Base-by-base conservation (phyloP, 495 filamentous ascomycete species). In the Aspergillus ostianus region DNA sequence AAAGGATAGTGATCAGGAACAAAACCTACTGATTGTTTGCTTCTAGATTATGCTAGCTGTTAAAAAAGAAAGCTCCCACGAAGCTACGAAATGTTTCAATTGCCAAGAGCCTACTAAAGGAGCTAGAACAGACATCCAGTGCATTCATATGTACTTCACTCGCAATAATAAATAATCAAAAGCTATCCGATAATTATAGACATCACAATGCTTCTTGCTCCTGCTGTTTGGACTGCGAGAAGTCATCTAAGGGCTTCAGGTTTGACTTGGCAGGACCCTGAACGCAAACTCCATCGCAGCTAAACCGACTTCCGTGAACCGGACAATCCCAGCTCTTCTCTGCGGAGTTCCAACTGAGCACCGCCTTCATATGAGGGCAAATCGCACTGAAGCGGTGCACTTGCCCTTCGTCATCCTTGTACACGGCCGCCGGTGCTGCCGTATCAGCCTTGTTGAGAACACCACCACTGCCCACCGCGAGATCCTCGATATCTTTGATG, bases 401-500 rank as follows among this genome's bases (percentile, higher is more conserved):
- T 20, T 79, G 72, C 9, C 82, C 84, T 3, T 75, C 65, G 6
- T 81, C 81, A 58, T 85, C 81, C 63, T 84, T 84, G 59, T 85
- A 86, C 0, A 85, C 74, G 0, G 80, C 84, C 26, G 80, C 51
- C 0, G 83, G 84, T 60, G 74, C 76, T 9, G 57, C 65, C 19
- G 72, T 55, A 20, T 63, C 73, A 53, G 70, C 17, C 32, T 57
- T 50, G 49, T 85, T 81, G 57, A 86, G 59, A 27, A 85, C 82
- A 1, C 79, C 84, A 6, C 83, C 82, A 3, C 62, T 66, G 2
- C 81, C 78, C 0, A 58, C 63, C 6, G 55, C 70, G 13, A 86
- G 65, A 46, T 85, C 80, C 69, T 85, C 84, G 50, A 86, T 85
- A 59, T 85, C 84, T 6, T 66, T 67, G 51, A 85, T 77, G 55